Conservation (phyloP, 2,329 filamentous ascomycete species). For the Talaromyces sp. region DNA sequence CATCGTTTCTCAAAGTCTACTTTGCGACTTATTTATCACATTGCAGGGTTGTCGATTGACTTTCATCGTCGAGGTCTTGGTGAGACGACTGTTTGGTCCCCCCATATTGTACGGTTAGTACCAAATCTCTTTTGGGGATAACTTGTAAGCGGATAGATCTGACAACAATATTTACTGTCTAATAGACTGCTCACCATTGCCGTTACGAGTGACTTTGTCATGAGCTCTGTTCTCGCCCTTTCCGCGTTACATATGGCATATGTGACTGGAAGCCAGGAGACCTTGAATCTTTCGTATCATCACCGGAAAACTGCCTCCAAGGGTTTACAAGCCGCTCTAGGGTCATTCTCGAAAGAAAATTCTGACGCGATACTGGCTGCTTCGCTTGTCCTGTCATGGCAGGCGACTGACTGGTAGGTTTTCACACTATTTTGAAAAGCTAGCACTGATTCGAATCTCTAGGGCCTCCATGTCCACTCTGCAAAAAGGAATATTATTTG, state of each 20-base stretch:
- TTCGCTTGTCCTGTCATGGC: constrained; percentile 90
- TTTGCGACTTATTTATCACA: constrained; percentile 83
- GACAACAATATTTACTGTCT: background rate
- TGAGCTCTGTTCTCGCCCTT: constrained; percentile 88
- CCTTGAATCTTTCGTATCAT: constrained; percentile 83
- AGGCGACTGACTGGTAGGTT: constrained; percentile 88
- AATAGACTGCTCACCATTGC: constrained; percentile 76
- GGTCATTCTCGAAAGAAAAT: constrained; percentile 76
- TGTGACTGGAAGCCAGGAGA: constrained; percentile 79
- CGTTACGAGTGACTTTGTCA: constrained; percentile 78
- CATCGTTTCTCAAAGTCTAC: constrained; percentile 72
- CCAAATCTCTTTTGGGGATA: background rate
- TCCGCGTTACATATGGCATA: constrained; percentile 94
- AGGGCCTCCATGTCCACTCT: constrained; percentile 63
- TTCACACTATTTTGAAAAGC: background rate
- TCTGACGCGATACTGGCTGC: constrained; percentile 90
- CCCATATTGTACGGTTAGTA: constrained; percentile 83
- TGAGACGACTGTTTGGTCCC: constrained; percentile 86
- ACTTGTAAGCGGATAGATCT: background rate
- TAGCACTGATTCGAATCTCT: background rate
- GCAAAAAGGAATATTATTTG: constrained; percentile 85
- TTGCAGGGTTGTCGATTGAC: constrained; percentile 80
- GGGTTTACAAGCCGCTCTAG: constrained; percentile 83
- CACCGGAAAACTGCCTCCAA: constrained; percentile 82
- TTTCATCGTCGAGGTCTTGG: constrained; percentile 73